A percentile compares a stretch with the other conserved stretches of the same genome.
Evolutionary conservation across 2,329 filamentous ascomycete species (phyloP).

Genomic region (Nemania sp.): DNA sequence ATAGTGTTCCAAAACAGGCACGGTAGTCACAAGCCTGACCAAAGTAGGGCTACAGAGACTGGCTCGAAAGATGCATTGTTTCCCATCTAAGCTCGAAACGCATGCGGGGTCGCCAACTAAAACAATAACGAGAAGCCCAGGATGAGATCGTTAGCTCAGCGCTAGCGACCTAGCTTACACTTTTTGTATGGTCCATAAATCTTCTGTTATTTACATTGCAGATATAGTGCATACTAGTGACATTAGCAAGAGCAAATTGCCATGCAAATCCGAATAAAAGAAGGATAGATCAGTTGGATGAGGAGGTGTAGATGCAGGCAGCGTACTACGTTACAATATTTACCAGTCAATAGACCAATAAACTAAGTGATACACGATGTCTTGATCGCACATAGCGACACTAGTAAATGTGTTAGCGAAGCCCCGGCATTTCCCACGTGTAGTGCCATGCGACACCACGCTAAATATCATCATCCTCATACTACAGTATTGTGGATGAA

Average conservation of each 20-base stretch:
- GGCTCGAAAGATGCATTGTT: background rate
- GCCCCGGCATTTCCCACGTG: background rate
- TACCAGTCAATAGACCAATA: background rate
- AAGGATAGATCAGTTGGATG: background rate
- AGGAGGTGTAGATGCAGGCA: no score
- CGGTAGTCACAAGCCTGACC: background rate
- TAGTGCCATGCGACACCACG: slow-evolving; percentile 10
- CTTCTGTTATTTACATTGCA: background rate
- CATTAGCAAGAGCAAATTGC: background rate
- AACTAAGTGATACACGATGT: no score
- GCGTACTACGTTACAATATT: background rate
- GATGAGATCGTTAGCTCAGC: slow-evolving; percentile 1
- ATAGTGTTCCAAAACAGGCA: no score
- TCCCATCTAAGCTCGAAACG: slow-evolving; percentile 6
- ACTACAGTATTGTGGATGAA: no score
- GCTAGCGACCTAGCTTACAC: background rate
- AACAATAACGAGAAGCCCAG: background rate
- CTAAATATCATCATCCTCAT: slow-evolving; percentile 7
- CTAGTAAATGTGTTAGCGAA: background rate
- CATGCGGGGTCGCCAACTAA: slow-evolving; percentile 14
- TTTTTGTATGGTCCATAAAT: background rate
- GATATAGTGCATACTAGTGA: background rate
- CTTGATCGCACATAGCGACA: background rate
- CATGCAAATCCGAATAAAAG: background rate
- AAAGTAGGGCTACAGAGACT: background rate